Conservation (phyloP, 2,329 filamentous ascomycete species). For the Microcera coccophila region DNA sequence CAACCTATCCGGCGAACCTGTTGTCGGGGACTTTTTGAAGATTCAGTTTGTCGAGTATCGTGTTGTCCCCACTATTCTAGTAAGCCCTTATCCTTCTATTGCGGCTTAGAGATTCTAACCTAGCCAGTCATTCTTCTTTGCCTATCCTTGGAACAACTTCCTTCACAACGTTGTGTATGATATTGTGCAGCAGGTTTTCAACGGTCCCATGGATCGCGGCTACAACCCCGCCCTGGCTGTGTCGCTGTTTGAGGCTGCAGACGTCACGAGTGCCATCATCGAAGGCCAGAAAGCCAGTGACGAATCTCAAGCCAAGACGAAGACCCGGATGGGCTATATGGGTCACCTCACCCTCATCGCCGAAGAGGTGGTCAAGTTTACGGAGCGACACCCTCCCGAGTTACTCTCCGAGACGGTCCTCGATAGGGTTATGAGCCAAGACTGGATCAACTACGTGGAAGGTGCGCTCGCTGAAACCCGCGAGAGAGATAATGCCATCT, state of each 20-base stretch:
- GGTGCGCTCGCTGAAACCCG: constrained; percentile 87
- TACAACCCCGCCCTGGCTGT: constrained; percentile 88
- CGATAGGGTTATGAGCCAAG: constrained; percentile 80
- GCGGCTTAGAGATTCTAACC: constrained; percentile 12
- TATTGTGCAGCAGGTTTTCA: constrained; percentile 98
- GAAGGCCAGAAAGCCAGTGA: constrained; percentile 85
- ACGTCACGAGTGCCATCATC: constrained; percentile 87
- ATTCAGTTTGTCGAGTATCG: constrained; percentile 93
- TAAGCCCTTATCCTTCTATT: constrained; percentile 46
- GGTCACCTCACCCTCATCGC: constrained; percentile 94
- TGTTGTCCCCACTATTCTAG: constrained; percentile 92
- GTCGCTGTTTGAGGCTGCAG: constrained; percentile 86
- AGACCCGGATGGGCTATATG: constrained; percentile 96
- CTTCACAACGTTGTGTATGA: constrained; percentile 99
- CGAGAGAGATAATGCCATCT: constrained; percentile 95
- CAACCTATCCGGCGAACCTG: constrained; percentile 48
- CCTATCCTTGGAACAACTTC: constrained; percentile 99
- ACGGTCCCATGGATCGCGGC: constrained; percentile 93
- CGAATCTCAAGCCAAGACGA: constrained; percentile 74
- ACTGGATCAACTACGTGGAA: constrained; percentile 95
- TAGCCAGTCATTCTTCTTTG: constrained; percentile 87
- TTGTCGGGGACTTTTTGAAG: constrained; percentile 92
- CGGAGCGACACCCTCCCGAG: constrained; percentile 87
- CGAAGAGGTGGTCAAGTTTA: constrained; percentile 98
- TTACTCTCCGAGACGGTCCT: constrained; percentile 78